Percentiles rank a stretch among this genome's conserved stretches.
These are phyloP conservation scores for Solanum etuberosum DNA, from an alignment of 257 asterid genomes.

Conservation along the genomic window DNA sequence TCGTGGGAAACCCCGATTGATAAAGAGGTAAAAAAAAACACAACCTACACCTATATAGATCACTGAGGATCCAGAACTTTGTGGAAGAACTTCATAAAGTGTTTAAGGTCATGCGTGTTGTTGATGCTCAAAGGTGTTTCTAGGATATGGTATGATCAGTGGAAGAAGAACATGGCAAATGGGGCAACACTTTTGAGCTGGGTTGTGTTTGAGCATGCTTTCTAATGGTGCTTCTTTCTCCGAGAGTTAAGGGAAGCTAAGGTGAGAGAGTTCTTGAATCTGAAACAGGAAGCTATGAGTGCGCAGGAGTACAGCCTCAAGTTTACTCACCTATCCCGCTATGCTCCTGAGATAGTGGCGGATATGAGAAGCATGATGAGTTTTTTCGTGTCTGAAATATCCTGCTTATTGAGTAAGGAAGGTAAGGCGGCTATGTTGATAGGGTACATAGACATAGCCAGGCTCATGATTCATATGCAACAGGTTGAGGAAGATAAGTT, in stretches of 20 bases:
- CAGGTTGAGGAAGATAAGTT: not conserved
- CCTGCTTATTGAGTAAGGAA: not conserved
- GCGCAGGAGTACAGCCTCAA: not conserved
- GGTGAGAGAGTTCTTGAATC: not conserved
- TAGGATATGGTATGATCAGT: not conserved
- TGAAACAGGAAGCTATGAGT: not conserved
- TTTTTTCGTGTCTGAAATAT: not conserved
- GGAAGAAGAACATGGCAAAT: not conserved
- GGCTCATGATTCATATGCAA: not conserved
- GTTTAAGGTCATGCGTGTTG: not conserved
- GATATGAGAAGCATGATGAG: not conserved
- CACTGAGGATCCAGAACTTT: not conserved
- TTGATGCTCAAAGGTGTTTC: not conserved
- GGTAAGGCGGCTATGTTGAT: not conserved
- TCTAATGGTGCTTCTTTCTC: not conserved
- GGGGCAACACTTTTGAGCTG: not conserved
- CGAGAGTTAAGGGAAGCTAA: not conserved
- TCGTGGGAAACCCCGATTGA: not conserved
- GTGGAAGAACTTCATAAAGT: not conserved
- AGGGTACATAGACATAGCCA: no score
- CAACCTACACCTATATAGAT: not conserved
- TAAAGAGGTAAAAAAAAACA: no score
- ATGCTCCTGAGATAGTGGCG: not conserved
- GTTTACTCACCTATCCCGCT: not conserved
- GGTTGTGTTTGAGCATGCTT: not conserved